Evolutionary conservation across 306 rosid species (phyloP).

Genomic region (Cucurbita argyrosperma): DNA sequence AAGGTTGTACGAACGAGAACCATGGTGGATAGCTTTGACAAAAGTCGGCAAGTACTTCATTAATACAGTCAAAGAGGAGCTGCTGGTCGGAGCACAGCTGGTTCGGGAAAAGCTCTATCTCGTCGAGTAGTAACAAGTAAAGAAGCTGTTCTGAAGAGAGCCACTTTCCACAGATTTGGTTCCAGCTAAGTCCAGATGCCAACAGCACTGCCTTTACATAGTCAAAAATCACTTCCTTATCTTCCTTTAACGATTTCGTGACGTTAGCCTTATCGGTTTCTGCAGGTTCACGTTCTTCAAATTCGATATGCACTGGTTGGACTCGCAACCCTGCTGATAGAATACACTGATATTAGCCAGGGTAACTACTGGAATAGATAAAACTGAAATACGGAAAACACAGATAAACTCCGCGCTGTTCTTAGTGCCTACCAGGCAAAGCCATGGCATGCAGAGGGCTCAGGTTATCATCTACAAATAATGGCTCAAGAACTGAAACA

Average conservation of each 20-base stretch:
- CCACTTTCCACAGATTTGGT: conserved; percentile 43
- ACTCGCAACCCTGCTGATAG: conserved; percentile 37
- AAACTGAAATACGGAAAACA: not conserved
- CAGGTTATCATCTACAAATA: conserved; percentile 47
- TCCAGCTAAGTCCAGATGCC: conserved; percentile 53
- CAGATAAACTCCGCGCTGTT: not conserved
- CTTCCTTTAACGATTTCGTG: conserved; percentile 29
- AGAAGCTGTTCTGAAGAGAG: conserved; percentile 61
- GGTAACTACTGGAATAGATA: not conserved
- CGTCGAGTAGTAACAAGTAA: conserved; percentile 41
- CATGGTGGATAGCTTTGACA: conserved; percentile 43
- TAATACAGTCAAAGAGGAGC: conserved; percentile 58
- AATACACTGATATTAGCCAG: not conserved
- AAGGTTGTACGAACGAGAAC: conserved; percentile 33
- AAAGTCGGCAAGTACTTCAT: conserved; percentile 54
- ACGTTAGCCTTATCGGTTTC: conserved; percentile 22
- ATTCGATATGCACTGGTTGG: conserved; percentile 42
- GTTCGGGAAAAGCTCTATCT: conserved; percentile 39
- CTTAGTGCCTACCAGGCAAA: conserved; percentile 31
- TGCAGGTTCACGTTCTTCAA: conserved; percentile 45
- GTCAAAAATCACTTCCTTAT: conserved; percentile 38
- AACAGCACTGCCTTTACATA: conserved; percentile 42
- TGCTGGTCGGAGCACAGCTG: conserved; percentile 39
- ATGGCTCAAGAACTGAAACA: conserved; percentile 64
- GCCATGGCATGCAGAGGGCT: conserved; percentile 25